Evolutionary conservation across 78 protist genomes (phyloP).

Genomic region (Dictyostelium brefeldianum): DNA sequence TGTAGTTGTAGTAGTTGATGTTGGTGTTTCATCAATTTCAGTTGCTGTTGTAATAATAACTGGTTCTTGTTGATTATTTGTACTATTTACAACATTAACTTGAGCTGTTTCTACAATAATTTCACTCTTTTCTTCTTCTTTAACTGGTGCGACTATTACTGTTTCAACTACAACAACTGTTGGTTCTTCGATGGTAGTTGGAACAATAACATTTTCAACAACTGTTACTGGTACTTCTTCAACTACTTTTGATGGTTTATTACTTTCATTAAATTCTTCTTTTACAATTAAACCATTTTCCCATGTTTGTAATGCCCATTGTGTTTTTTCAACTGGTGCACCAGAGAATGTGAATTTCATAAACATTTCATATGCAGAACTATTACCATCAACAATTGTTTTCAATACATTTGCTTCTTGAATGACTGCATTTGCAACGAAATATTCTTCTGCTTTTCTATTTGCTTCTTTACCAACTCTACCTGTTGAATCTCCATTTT

Average conservation of each 20-base stretch:
- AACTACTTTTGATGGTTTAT: neutral
- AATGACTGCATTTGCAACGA: no score
- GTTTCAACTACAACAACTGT: neutral
- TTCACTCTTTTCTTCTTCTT: neutral
- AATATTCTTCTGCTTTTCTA: no score
- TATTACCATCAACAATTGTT: no score
- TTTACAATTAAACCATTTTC: no score
- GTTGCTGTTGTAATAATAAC: neutral
- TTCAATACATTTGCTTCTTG: no score
- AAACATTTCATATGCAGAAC: no score
- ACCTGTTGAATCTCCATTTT: no score
- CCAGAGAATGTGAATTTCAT: no score
- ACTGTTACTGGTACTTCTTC: constrained; percentile 29
- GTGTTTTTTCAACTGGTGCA: no score
- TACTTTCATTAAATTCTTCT: no score
- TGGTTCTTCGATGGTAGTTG: neutral
- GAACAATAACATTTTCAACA: neutral
- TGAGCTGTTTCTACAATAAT: neutral
- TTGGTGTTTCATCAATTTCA: neutral
- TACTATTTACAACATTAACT: neutral
- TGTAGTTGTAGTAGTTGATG: neutral
- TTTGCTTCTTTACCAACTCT: no score
- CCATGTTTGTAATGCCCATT: no score
- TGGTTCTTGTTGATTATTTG: neutral
- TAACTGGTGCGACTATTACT: neutral